These are phyloP conservation scores for Pyracantha coccinea DNA, from an alignment of 331 rosid genomes.

Conservation along the genomic window DNA sequence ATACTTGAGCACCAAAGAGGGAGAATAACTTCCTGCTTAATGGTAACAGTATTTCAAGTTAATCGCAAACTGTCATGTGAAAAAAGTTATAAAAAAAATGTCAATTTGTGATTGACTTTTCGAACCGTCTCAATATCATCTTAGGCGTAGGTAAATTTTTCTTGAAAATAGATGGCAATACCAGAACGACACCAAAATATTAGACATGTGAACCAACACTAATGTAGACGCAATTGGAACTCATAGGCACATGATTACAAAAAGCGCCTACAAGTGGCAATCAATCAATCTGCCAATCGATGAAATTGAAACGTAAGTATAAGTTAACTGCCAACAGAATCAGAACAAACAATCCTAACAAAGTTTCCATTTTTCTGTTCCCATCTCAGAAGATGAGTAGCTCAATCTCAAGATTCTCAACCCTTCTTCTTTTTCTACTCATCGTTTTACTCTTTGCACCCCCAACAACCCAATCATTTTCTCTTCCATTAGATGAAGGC, in stretches of 20 bases:
- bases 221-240: slow-evolving; percentile 4
- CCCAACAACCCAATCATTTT: slow-evolving; percentile 21
- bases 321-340: background rate
- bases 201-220: slow-evolving; percentile 5
- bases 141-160: too few species aligned
- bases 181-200: too few species aligned
- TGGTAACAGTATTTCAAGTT: rapidly evolving
- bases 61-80: too few species aligned
- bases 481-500: background rate
- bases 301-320: background rate
- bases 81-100: too few species aligned
- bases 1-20: background rate
- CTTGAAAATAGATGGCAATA: too few species aligned
- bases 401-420: background rate
- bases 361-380: background rate
- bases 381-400: slow-evolving; percentile 17
- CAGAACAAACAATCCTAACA: background rate
- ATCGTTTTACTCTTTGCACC: slow-evolving; percentile 11
- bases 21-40: too few species aligned
- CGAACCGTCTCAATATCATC: too few species aligned
- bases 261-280: background rate
- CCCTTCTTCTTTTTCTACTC: slow-evolving; percentile 13
- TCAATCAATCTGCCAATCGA: background rate
- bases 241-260: slow-evolving; percentile 6
- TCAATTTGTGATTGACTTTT: too few species aligned